These are phyloP conservation scores for Diophrys appendiculata DNA, from an alignment of 73 alveolate genomes.

Conservation along the genomic window DNA sequence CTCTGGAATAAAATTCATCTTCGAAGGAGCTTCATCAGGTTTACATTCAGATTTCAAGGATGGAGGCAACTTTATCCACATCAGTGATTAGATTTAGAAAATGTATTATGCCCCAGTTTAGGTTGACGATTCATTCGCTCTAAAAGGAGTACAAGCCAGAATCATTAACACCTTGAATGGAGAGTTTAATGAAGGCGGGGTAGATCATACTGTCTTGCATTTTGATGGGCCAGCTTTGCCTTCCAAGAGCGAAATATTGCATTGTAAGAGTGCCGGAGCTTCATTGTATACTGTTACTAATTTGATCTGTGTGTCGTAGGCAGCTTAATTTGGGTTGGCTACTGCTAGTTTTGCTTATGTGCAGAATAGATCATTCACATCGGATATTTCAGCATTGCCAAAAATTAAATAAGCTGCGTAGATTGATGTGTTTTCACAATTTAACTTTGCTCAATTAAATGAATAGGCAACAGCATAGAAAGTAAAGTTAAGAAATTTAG, in stretches of 20 bases:
- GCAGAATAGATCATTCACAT: not conserved
- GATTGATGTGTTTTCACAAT: not conserved
- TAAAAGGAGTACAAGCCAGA: not conserved
- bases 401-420: not conserved
- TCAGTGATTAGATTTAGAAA: not conserved
- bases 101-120: slow-evolving; percentile 8
- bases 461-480: not conserved
- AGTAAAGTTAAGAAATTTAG: not conserved
- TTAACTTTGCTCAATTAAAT: too few relatives aligned
- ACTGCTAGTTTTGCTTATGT: not conserved
- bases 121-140: not conserved
- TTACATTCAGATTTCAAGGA: not conserved
- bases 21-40: slow-evolving; percentile 16
- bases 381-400: not conserved
- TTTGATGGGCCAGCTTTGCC: slow-evolving; percentile 27
- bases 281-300: slow-evolving; percentile 11
- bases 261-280: not conserved
- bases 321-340: not conserved
- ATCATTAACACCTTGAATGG: not conserved
- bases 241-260: not conserved
- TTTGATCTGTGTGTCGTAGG: not conserved
- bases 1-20: slow-evolving; percentile 6
- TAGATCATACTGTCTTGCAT: not conserved
- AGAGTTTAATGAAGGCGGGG: not conserved
- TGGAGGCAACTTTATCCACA: slow-evolving; percentile 12